Base-by-base conservation (phyloP, 345 rosid genomes). In the Pseudoturritis turrita region DNA sequence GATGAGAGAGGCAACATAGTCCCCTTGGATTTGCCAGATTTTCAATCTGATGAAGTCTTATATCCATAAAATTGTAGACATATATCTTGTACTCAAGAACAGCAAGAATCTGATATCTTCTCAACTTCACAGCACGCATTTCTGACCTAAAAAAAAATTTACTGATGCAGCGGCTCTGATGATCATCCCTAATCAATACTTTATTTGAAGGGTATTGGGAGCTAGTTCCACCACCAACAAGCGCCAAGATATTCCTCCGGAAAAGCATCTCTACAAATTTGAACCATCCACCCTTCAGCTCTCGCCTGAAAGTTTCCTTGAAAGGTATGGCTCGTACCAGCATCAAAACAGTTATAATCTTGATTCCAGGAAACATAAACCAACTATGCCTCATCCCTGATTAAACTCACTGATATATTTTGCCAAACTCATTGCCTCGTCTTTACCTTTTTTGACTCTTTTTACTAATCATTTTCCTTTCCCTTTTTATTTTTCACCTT, bases 251-350 rank as follows among this genome's bases (percentile, higher is more conserved):
- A 80, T 90, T 90, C 83, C 87, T 82, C 4, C 97, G 82, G 80
- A 93, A 90, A 65, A 93, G 87, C 98, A 93, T 93, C 83, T 93
- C 98, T 15, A 93, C 96, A 61, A 87, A 85, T 68, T 79, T 85
- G 70, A 93, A 89, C 17, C 97, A 92, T 12, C 96, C 96, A 39
- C 78, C 81, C 62, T 84, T 81, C 10, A 87, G 68, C 72, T 87
- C 89, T 18, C 94, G 78, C 46, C 89, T 72, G 39, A 89, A 86
- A 33, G 92, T 87, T 78, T 87, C 96, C 84, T 85, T 85, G 72
- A 93, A 93, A 44, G 96, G 96, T 73, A 14, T 17, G 78, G 84
- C 75, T 84, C 0, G 94, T 93, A 54, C 94, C 94, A 57, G 91
- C 85, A 68, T 94, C 82, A 77, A 93, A 87, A 84, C 94, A 90